These are phyloP conservation scores for Termitomyces sp. DNA, from an alignment of 768 basidiomycete species.

Conservation along the genomic window DNA sequence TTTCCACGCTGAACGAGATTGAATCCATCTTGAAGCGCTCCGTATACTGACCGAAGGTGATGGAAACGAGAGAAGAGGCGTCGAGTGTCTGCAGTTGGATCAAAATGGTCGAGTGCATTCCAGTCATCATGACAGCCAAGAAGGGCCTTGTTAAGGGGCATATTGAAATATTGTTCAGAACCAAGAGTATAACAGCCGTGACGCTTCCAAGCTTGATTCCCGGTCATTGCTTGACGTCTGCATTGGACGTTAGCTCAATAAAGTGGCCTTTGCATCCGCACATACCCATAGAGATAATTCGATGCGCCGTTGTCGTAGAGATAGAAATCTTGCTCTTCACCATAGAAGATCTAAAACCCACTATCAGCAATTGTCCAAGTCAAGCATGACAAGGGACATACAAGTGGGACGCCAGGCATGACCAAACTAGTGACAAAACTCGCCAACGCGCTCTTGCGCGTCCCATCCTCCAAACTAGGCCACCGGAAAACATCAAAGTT, in stretches of 20 bases:
- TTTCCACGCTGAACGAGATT: slow-evolving; percentile 80
- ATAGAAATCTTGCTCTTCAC: slow-evolving; percentile 92
- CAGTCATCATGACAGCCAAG: slow-evolving; percentile 86
- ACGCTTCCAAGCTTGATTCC: slow-evolving; percentile 82
- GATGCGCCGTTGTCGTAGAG: slow-evolving; percentile 81
- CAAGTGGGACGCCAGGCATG: slow-evolving; percentile 84
- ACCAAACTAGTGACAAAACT: slow-evolving; percentile 75
- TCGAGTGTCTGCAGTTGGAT: slow-evolving; percentile 76
- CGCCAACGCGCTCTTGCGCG: slow-evolving; percentile 67
- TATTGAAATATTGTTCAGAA: slow-evolving; percentile 91
- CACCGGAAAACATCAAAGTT: slow-evolving; percentile 96
- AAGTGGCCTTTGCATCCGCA: background rate
- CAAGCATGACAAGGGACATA: slow-evolving; percentile 19
- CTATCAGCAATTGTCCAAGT: background rate
- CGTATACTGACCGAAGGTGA: slow-evolving; percentile 62
- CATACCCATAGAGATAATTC: slow-evolving; percentile 88
- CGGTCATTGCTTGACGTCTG: slow-evolving; percentile 90
- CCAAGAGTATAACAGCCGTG: slow-evolving; percentile 92
- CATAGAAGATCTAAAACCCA: slow-evolving; percentile 63
- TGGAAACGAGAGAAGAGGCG: slow-evolving; percentile 72
- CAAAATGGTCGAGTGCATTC: slow-evolving; percentile 94
- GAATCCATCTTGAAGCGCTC: slow-evolving; percentile 81
- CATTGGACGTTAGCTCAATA: background rate
- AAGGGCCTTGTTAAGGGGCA: slow-evolving; percentile 74
- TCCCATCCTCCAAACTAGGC: slow-evolving; percentile 85